Base-by-base conservation (phyloP, 306 rosid species). In the Vachellia pachyceras region DNA sequence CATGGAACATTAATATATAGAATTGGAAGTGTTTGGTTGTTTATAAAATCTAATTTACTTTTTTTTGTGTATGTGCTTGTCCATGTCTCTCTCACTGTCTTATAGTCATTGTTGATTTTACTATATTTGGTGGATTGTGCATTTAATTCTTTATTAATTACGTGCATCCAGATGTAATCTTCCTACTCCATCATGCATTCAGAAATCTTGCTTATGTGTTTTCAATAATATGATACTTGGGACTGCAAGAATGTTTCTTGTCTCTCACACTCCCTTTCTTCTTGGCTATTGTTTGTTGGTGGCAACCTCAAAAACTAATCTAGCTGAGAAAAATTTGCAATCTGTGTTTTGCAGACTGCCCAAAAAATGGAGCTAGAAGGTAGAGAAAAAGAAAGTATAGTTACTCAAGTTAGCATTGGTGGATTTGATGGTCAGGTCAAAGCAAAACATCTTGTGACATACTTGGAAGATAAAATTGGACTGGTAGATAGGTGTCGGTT, bases 351-450 rank as follows among this genome's bases (percentile, higher is more conserved):
- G 49, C 76, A 75, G 84, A 41, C 35, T 39, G 15, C 49, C 72
- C 63, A 23, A 58, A 49, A 69, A 63, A 89, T 90, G 94, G 94
- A 72, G 60, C 79, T 25, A 3, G 83, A 78, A 78, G 86, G 72
- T 57, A 80, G 55, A n/a, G 82, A 18, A 49, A 82, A 66, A 37
- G 40, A 50, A 7, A 83, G 73, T 22, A 86, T 85, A 72, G 87
- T 89, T 15, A 88, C 88, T 81, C 92, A 90, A 84, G 78, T 90
- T 61, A 85, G 94, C 80, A 63, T 89, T 69, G 94, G 94, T 18
- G 94, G 92, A 63, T 90, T 90, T 64, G 84, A 78, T 46, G 37
- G 65, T 33, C 65, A 87, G 75, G 82, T 84, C 65, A 87, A 41
- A 50, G 92, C 91, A 8, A 80, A 67, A 57, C 91, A 88, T 29